Conservation (phyloP, 129 eudicot genomes). For the Arctium lappa region DNA sequence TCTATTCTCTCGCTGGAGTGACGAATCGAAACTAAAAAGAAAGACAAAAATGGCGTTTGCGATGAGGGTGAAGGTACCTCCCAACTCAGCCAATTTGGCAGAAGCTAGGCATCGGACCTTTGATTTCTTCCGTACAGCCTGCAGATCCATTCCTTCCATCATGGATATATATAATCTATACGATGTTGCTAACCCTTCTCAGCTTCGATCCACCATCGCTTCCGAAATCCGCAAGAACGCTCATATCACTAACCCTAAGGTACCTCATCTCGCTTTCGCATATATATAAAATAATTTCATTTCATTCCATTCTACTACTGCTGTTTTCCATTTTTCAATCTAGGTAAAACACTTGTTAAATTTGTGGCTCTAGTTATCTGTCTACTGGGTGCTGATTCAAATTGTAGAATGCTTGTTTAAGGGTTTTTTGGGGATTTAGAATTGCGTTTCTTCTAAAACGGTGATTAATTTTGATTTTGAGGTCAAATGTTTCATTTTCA, state of each 20-base stretch:
- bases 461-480: neutral
- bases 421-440: slow-evolving; percentile 1
- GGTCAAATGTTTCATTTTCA: neutral
- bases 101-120: slow-evolving; percentile 73
- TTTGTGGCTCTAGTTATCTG: neutral
- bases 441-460: neutral
- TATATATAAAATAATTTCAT: too few species aligned
- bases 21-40: slow-evolving; percentile 2
- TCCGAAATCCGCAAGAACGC: slow-evolving; percentile 80
- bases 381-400: slow-evolving; percentile 8
- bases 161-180: slow-evolving; percentile 76
- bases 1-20: neutral
- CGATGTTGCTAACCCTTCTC: slow-evolving; percentile 63
- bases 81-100: slow-evolving; percentile 60
- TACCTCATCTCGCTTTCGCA: neutral
- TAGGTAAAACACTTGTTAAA: neutral
- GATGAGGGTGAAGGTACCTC: slow-evolving; percentile 55
- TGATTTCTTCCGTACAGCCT: slow-evolving; percentile 74
- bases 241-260: slow-evolving; percentile 79
- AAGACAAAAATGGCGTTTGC: slow-evolving; percentile 51
- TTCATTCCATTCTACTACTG: neutral
- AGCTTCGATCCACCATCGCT: slow-evolving; percentile 78
- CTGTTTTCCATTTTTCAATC: neutral
- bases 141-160: slow-evolving; percentile 74
- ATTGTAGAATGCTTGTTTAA: neutral